Evolutionary conservation across 1,284 basidiomycete genomes (phyloP).

Genomic region (Tilletiaria anomala): DNA sequence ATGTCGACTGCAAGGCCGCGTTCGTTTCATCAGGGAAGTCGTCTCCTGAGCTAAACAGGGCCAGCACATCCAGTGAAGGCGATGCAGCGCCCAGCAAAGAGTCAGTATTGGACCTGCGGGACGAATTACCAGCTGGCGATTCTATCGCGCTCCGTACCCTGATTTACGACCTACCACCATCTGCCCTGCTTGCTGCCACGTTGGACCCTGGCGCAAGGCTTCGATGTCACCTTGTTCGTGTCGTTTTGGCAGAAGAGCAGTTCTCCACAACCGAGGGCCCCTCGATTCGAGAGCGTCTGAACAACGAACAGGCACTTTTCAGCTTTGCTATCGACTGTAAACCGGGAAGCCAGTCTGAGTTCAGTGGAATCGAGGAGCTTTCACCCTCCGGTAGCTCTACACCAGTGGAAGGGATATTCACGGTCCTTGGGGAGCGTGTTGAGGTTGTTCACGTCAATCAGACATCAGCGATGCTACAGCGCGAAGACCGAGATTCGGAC

Average conservation of each 20-base stretch:
- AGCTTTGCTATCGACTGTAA: not conserved
- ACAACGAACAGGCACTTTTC: not conserved
- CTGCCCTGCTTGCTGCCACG: constrained; percentile 34
- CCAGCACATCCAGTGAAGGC: not conserved
- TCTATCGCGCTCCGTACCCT: constrained; percentile 18
- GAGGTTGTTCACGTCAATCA: constrained; percentile 26
- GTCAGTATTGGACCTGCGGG: not conserved
- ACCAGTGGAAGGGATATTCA: too few relatives aligned
- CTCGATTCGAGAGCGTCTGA: not conserved
- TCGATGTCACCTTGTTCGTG: constrained; percentile 29
- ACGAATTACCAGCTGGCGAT: not conserved
- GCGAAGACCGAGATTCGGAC: constrained; percentile 2
- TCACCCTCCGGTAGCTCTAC: too few relatives aligned
- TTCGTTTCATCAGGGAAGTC: not conserved
- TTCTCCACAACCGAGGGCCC: not conserved
- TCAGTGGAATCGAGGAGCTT: too few relatives aligned
- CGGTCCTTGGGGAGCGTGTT: constrained; percentile 11
- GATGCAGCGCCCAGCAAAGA: not conserved
- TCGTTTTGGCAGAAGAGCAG: constrained; percentile 11
- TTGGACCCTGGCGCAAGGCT: constrained; percentile 24
- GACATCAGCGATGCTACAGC: constrained; percentile 31
- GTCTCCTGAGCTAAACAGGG: not conserved
- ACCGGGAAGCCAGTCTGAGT: not conserved
- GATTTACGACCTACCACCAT: constrained; percentile 31
- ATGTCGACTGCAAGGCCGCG: constrained; percentile 21